Evolutionary conservation across 225 moss, liverwort and hornwort genomes (phyloP).

Genomic region (Marchantia paleacea): DNA sequence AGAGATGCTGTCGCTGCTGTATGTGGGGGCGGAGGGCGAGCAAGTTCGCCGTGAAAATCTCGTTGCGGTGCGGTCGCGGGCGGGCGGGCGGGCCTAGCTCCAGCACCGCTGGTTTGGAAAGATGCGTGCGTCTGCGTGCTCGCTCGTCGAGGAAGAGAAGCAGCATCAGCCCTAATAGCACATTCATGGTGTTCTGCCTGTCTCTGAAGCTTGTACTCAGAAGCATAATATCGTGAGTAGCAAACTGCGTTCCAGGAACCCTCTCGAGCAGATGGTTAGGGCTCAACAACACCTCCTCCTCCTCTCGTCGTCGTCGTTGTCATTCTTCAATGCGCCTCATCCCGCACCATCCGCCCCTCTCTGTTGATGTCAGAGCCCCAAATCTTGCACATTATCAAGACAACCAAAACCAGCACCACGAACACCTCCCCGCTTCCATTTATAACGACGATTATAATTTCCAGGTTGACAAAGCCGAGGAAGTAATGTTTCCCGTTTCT

Average conservation of each 20-base stretch:
- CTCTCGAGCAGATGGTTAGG: constrained; percentile 5
- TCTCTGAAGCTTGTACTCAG: background rate
- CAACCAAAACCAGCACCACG: too few relatives aligned
- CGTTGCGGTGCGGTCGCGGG: background rate
- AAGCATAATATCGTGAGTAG: constrained; percentile 10
- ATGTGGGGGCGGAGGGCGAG: background rate
- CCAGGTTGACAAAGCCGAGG: constrained; percentile 2
- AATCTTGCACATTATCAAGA: too few relatives aligned
- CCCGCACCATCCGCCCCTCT: background rate
- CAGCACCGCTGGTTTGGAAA: too few relatives aligned
- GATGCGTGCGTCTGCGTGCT: background rate
- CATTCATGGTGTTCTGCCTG: constrained; percentile 4
- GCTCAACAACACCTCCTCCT: background rate
- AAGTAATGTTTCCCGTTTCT: constrained; percentile 14
- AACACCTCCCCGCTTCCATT: too few relatives aligned
- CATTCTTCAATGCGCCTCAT: too few relatives aligned
- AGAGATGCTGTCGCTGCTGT: background rate
- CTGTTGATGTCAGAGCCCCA: background rate
- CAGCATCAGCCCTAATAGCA: background rate
- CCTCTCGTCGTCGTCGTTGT: too few relatives aligned
- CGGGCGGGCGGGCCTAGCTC: background rate
- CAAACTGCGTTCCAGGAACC: background rate
- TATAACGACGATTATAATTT: background rate
- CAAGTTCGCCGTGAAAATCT: background rate
- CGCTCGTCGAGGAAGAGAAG: background rate